Evolutionary conservation across 2,329 filamentous ascomycete species (phyloP), one percentile per base, ranked within the genome.

Genomic region (Penicillium sp.): DNA sequence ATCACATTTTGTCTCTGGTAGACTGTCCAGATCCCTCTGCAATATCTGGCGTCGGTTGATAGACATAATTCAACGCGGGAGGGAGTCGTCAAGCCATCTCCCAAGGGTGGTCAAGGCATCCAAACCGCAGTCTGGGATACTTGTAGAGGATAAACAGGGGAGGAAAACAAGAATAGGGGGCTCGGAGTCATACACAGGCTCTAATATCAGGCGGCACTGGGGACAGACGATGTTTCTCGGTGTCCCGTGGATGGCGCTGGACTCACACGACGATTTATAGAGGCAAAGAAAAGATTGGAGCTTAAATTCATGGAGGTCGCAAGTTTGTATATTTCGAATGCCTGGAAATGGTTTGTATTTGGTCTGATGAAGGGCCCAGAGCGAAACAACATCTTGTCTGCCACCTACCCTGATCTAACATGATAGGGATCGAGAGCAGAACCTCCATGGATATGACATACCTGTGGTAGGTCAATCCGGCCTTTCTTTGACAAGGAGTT

Each of bases 1-100:
- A 60, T 67, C 42, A 60, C 43, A 33, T 40, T 52, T 52, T 59
- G 25, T 28, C 40, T 45, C n/a, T 38, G 35, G 19, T 52, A 8
- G 28, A 16, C 19, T 22, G 14, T 53, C 35, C 4, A 28, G 4
- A 10, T 22, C 26, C 19, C 16, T 11, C 16, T 14, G 26, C n/a
- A 46, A 22, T 10, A 8, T 8, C n/a, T 33, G 30, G 2, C 11
- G 11, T 33, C 2, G 8, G 30, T 33, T 11, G 11, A 33, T 33
- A 33, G 10, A 13, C 30, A 33, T 11, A 3, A 11, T 33, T 33
- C 30, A 11, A 11, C 30, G 4, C 10, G 10, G 30, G 11, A 33
- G 8, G 14, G 3, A n/a, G 38, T 10, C 16, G 6, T 40, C 38
- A 40, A 4, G n/a, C 38, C 2, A 40, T n/a, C 16, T 22, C 14